Conservation (phyloP, 2,329 filamentous ascomycete genomes). For the Colletotrichum lupini region DNA sequence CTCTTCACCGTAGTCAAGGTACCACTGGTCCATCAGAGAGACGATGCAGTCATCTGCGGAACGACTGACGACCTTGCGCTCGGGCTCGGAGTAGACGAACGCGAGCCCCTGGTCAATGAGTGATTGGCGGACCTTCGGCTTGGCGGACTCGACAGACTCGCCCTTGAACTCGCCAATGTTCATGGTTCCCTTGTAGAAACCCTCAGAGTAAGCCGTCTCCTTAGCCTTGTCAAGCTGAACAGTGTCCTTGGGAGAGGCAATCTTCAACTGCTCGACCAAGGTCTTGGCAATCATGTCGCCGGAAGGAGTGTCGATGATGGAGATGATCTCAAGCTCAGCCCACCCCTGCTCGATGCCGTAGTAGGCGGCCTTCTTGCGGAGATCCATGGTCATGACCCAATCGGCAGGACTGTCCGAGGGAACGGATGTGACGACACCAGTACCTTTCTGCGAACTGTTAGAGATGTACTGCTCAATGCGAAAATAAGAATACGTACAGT, state of each 20-base stretch:
- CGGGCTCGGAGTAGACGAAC: conserved; percentile 94
- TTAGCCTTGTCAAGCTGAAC: conserved; percentile 91
- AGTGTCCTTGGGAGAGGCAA: conserved; percentile 93
- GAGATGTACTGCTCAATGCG: neutral
- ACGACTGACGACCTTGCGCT: conserved; percentile 87
- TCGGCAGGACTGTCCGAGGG: conserved; percentile 97
- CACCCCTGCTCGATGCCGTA: conserved; percentile 97
- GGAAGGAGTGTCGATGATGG: conserved; percentile 92
- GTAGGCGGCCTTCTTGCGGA: conserved; percentile 95
- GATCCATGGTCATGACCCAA: conserved; percentile 87
- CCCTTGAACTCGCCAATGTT: conserved; percentile 89
- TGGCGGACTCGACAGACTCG: conserved; percentile 85
- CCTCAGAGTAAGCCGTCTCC: conserved; percentile 96
- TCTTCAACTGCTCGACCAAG: conserved; percentile 93
- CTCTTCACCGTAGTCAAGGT: conserved; percentile 94
- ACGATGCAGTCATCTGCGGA: conserved; percentile 95
- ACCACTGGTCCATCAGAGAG: conserved; percentile 96
- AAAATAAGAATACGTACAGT: conserved; percentile 49
- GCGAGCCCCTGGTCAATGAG: conserved; percentile 82
- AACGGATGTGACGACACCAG: conserved; percentile 94
- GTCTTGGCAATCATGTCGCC: conserved; percentile 86
- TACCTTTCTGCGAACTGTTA: conserved; percentile 73
- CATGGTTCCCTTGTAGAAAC: conserved; percentile 90
- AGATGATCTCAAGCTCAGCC: conserved; percentile 89
- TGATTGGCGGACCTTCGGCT: conserved; percentile 83